Conservation (phyloP, 495 filamentous ascomycete species). For the Penicillium macrosclerotiorum region DNA sequence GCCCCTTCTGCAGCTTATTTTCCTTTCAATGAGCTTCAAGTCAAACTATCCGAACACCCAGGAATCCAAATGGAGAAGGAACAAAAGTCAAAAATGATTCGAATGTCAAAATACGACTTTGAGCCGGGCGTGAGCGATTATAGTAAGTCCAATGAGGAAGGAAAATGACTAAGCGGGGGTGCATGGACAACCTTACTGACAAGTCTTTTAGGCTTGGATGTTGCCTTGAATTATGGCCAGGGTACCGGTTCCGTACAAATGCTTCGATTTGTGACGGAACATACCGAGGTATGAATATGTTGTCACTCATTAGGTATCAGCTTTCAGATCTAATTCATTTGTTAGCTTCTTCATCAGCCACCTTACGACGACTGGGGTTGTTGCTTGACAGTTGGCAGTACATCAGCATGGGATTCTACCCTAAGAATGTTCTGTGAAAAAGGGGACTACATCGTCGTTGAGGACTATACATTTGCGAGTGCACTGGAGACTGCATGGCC, state of each 20-base stretch:
- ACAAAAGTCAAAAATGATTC: too few relatives aligned
- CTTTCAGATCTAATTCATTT: not conserved
- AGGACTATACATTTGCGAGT: slow-evolving; percentile 83
- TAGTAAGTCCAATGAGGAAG: not conserved
- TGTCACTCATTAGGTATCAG: too few relatives aligned
- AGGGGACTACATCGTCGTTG: slow-evolving; percentile 71
- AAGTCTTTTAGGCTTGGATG: not conserved
- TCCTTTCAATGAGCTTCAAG: slow-evolving; percentile 9
- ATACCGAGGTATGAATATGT: slow-evolving; percentile 42
- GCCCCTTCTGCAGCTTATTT: slow-evolving; percentile 7
- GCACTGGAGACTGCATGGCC: slow-evolving; percentile 67
- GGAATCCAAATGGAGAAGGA: not conserved
- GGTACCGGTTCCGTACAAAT: slow-evolving; percentile 14
- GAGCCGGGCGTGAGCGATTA: not conserved
- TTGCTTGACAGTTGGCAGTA: slow-evolving; percentile 72
- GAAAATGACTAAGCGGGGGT: not conserved
- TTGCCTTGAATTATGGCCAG: slow-evolving; percentile 11
- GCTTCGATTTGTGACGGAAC: slow-evolving; percentile 16
- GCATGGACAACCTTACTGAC: not conserved
- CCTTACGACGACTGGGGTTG: slow-evolving; percentile 85
- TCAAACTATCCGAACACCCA: too few relatives aligned
- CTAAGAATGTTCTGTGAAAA: slow-evolving; percentile 69
- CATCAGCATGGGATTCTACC: slow-evolving; percentile 71
- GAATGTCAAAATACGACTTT: slow-evolving; percentile 10
- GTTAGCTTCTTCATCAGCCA: slow-evolving; percentile 48